phyloP scores from a whole-genome alignment of 2,329 filamentous ascomycete species.

The Trichoderma sp. region DNA sequence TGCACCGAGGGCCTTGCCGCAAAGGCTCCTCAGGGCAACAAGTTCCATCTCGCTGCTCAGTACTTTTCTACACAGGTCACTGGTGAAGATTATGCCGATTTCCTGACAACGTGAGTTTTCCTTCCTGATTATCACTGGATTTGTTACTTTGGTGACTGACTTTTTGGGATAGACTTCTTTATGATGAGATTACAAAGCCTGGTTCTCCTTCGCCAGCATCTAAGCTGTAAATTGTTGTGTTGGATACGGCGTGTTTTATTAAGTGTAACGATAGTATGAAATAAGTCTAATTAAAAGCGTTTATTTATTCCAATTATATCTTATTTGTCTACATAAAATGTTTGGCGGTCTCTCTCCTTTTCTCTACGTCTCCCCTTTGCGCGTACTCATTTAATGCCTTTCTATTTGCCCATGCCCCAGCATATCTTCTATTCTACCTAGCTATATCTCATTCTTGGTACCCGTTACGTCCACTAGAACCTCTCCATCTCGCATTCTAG shows the following conservation, averaged over 20 bases:
- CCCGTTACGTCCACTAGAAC: too few species aligned
- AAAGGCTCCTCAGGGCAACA: conserved; percentile 83
- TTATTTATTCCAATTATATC: neutral
- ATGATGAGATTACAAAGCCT: conserved; percentile 81
- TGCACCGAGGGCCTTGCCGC: conserved; percentile 71
- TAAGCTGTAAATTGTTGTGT: conserved; percentile 51
- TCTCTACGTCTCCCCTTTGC: neutral
- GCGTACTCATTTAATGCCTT: too few species aligned
- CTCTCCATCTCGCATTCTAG: too few species aligned
- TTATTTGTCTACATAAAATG: neutral
- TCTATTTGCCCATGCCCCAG: too few species aligned
- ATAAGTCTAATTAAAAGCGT: neutral
- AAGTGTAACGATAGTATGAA: conserved; percentile 1
- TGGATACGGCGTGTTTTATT: neutral
- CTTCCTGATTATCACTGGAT: neutral
- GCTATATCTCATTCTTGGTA: too few species aligned
- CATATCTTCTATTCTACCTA: too few species aligned
- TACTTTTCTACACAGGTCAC: conserved; percentile 94
- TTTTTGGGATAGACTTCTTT: conserved; percentile 62
- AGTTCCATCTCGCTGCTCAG: conserved; percentile 84
- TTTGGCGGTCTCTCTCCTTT: neutral
- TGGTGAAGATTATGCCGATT: conserved; percentile 96
- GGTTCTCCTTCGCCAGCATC: conserved; percentile 60
- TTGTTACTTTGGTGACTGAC: neutral
- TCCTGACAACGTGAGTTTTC: conserved; percentile 72